Conservation (phyloP, 306 rosid species). For the Inga laurina region DNA sequence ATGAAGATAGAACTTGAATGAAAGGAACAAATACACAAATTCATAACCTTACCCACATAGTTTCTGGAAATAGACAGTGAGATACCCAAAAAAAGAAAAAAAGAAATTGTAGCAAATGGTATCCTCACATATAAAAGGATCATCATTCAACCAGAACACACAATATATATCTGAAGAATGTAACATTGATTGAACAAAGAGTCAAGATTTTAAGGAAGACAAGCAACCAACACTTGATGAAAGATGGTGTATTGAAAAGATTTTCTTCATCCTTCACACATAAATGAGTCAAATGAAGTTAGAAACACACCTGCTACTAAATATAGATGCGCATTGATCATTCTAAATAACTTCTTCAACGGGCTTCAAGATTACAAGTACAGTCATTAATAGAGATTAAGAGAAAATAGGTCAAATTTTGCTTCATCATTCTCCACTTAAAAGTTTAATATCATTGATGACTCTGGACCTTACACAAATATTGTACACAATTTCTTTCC, state of each 20-base stretch:
- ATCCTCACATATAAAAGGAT: not conserved
- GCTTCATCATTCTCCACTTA: not conserved
- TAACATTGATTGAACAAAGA: not conserved
- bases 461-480: not conserved
- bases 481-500: not conserved
- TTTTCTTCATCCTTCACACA: no score
- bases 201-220: not conserved
- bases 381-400: not conserved
- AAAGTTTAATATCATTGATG: not conserved
- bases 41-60: not conserved
- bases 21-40: not conserved
- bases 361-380: not conserved
- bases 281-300: no score
- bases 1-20: not conserved
- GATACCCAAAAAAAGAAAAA: not conserved
- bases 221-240: not conserved
- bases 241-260: no score
- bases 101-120: not conserved
- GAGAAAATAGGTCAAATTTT: not conserved
- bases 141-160: not conserved
- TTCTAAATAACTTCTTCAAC: not conserved
- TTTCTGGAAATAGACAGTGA: not conserved
- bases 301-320: no score
- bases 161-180: no score
- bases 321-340: not conserved